These are phyloP conservation scores for Stentor coeruleus DNA, from an alignment of 73 alveolate species.

Conservation along the genomic window DNA sequence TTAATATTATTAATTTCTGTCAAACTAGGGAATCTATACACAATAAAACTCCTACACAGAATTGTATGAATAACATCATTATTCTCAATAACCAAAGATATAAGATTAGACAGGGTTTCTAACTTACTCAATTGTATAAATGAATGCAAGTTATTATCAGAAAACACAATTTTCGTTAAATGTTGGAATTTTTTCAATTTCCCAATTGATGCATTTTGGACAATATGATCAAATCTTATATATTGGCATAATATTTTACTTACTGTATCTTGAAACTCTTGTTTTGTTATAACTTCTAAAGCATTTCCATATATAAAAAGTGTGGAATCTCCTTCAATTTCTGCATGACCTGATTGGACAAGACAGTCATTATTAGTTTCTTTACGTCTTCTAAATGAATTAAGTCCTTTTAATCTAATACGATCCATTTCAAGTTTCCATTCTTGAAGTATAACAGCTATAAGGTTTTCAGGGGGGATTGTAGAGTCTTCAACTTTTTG, in stretches of 20 bases:
- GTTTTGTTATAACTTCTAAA: slow-evolving; percentile 77
- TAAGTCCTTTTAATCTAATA: slow-evolving; percentile 60
- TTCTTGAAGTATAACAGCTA: slow-evolving; percentile 65
- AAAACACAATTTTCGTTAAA: slow-evolving; percentile 62
- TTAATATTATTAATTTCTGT: slow-evolving; percentile 58
- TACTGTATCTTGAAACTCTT: slow-evolving; percentile 73
- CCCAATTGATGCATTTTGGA: slow-evolving; percentile 64
- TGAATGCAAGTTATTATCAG: slow-evolving; percentile 71
- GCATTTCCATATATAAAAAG: slow-evolving; percentile 89
- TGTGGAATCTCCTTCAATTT: slow-evolving; percentile 77
- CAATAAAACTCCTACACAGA: slow-evolving; percentile 71
- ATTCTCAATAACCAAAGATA: slow-evolving; percentile 57
- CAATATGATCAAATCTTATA: slow-evolving; percentile 76
- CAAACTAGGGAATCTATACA: slow-evolving; percentile 78
- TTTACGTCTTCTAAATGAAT: slow-evolving; percentile 68
- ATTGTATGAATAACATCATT: slow-evolving; percentile 62
- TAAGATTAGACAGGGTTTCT: slow-evolving; percentile 50
- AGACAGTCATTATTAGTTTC: slow-evolving; percentile 48
- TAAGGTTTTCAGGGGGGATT: slow-evolving; percentile 64
- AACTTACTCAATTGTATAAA: slow-evolving; percentile 74
- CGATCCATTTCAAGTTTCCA: slow-evolving; percentile 77
- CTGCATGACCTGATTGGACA: slow-evolving; percentile 90
- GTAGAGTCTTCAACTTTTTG: slow-evolving; percentile 43
- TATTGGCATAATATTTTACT: slow-evolving; percentile 74
- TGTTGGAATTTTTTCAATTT: slow-evolving; percentile 70